Conservation (phyloP, 2,329 filamentous ascomycete genomes). For the Penicillium digitatum region DNA sequence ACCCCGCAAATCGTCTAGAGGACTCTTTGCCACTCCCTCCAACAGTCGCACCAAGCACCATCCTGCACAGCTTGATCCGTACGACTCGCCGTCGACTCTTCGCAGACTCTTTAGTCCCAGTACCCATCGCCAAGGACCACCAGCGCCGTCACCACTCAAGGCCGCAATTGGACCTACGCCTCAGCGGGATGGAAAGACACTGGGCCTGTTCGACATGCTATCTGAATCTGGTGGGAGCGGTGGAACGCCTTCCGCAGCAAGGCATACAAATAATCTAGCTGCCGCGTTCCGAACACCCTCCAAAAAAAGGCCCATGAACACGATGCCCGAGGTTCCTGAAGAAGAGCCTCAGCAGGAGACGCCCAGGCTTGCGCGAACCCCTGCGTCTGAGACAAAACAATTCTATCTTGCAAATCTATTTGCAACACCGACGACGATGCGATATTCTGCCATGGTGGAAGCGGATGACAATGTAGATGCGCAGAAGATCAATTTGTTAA, state of each 20-base stretch:
- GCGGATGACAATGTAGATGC: slow-evolving; percentile 23
- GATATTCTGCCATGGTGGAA: slow-evolving; percentile 41
- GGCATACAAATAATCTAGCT: slow-evolving; percentile 25
- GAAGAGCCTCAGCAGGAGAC: slow-evolving; percentile 27
- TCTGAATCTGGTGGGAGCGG: slow-evolving; percentile 40
- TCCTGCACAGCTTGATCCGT: slow-evolving; percentile 43
- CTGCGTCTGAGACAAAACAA: slow-evolving; percentile 43
- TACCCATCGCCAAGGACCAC: slow-evolving; percentile 26
- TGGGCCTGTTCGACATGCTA: slow-evolving; percentile 49
- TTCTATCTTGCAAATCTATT: slow-evolving; percentile 46
- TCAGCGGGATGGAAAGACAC: slow-evolving; percentile 46
- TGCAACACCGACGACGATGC: slow-evolving; percentile 44
- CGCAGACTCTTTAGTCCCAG: slow-evolving; percentile 38
- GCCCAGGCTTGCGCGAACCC: slow-evolving; percentile 34
- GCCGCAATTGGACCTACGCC: slow-evolving; percentile 47
- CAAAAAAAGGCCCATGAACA: slow-evolving; percentile 27
- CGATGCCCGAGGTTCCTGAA: slow-evolving; percentile 30
- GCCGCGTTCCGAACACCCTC: slow-evolving; percentile 39
- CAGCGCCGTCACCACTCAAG: slow-evolving; percentile 36
- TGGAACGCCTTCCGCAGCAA: slow-evolving; percentile 32
- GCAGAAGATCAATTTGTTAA: slow-evolving; percentile 7
- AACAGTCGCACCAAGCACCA: slow-evolving; percentile 29
- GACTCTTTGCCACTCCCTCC: slow-evolving; percentile 33
- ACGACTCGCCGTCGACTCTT: slow-evolving; percentile 42
- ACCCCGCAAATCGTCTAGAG: slow-evolving; percentile 35